Evolutionary conservation across 164 flowering plant species (phyloP).

Genomic region (Dillenia suffruticosa): DNA sequence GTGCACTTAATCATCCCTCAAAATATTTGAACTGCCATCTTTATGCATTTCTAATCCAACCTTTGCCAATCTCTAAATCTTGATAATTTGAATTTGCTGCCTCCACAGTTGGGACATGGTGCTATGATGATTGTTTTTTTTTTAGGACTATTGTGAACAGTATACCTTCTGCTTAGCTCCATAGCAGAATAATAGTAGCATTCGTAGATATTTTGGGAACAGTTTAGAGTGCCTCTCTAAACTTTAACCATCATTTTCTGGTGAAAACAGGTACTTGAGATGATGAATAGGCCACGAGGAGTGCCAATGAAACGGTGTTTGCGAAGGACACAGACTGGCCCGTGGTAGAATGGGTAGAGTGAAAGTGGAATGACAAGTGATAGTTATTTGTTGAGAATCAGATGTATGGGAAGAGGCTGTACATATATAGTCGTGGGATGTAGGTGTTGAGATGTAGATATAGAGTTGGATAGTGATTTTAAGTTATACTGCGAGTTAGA

Average conservation of each 20-base stretch:
- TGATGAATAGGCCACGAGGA: conserved; percentile 38
- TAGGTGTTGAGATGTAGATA: conserved; percentile 12
- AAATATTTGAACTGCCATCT: too few relatives aligned
- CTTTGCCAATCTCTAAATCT: not conserved
- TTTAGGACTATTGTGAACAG: not conserved
- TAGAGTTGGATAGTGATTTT: not conserved
- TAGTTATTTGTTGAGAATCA: conserved; percentile 1
- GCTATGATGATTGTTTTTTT: not conserved
- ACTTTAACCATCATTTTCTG: not conserved
- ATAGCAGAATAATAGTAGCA: not conserved
- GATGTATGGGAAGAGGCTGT: conserved; percentile 18
- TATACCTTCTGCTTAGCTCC: not conserved
- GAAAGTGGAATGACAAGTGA: not conserved
- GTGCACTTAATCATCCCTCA: not conserved
- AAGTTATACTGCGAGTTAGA: too few relatives aligned
- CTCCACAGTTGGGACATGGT: too few relatives aligned
- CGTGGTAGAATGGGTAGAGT: conserved; percentile 39
- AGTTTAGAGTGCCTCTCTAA: not conserved
- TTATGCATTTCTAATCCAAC: not conserved
- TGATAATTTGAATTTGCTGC: not conserved
- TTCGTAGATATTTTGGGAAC: not conserved
- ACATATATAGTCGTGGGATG: conserved; percentile 22
- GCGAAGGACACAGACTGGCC: conserved; percentile 68
- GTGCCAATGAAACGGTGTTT: conserved; percentile 43
- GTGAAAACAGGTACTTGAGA: conserved; percentile 50